Evolutionary conservation across 139 green algal species (phyloP).

Genomic region (Chlamydomonas schloesseri): DNA sequence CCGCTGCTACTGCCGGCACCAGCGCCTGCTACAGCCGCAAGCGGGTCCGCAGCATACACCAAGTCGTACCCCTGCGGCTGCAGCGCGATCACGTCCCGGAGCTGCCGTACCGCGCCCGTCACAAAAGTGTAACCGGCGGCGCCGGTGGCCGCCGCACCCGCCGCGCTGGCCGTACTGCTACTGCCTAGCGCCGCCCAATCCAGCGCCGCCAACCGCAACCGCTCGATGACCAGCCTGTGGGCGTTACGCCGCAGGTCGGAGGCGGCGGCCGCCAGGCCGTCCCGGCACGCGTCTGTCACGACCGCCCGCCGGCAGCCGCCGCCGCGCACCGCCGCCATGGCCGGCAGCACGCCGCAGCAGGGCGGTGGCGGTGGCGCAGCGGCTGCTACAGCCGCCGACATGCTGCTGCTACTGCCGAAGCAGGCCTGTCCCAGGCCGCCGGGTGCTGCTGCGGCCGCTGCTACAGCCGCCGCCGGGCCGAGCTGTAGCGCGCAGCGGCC

Average conservation of each 20-base stretch:
- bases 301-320: constrained; percentile 43
- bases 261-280: constrained; percentile 32
- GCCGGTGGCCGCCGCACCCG: not conserved
- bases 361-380: not conserved
- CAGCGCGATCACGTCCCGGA: constrained; percentile 2
- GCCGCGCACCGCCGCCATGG: constrained; percentile 37
- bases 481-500: constrained; percentile 22
- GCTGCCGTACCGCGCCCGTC: constrained; percentile 13
- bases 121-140: constrained; percentile 17
- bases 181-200: constrained; percentile 10
- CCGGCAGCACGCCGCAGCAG: not conserved
- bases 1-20: not conserved
- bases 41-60: constrained; percentile 18
- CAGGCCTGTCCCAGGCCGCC: too few relatives aligned
- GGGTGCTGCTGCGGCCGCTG: not conserved
- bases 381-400: too few relatives aligned
- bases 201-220: constrained; percentile 3
- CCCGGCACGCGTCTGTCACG: constrained; percentile 38
- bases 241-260: constrained; percentile 54
- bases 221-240: constrained; percentile 42
- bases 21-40: not conserved
- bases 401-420: too few relatives aligned
- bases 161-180: not conserved
- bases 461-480: not conserved
- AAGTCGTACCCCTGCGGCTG: constrained; percentile 24